phyloP scores from a whole-genome alignment of 768 basidiomycete genomes.

The Lactarius sp. region DNA sequence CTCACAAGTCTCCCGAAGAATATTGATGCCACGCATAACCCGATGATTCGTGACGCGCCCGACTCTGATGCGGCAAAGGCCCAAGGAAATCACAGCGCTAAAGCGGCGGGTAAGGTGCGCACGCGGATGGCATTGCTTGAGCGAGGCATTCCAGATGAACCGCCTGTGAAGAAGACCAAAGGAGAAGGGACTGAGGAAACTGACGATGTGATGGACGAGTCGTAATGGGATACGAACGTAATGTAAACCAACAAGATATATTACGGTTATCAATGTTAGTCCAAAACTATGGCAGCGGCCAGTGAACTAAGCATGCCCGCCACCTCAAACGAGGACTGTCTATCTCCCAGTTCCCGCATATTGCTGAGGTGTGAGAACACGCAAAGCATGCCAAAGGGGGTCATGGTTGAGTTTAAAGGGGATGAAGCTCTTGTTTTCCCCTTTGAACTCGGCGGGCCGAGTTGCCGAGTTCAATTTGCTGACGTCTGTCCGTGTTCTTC shows the following conservation, averaged over 20 bases:
- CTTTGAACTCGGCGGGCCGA: neutral
- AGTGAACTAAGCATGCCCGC: constrained; percentile 10
- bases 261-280: constrained; percentile 6
- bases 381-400: constrained; percentile 17
- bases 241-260: neutral
- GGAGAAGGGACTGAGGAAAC: neutral
- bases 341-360: constrained; percentile 20
- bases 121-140: constrained; percentile 25
- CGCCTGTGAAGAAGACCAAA: constrained; percentile 8
- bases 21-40: constrained; percentile 42
- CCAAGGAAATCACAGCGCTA: constrained; percentile 16
- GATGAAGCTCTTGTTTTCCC: no score
- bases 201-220: constrained; percentile 17
- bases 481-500: no score
- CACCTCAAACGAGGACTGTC: constrained; percentile 27
- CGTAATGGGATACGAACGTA: constrained; percentile 1
- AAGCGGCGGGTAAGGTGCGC: constrained; percentile 26
- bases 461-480: neutral
- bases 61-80: constrained; percentile 17
- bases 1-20: constrained; percentile 59
- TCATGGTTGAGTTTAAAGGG: constrained; percentile 16
- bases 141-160: constrained; percentile 1
- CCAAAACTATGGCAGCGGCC: constrained; percentile 25
- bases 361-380: neutral
- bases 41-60: constrained; percentile 34